Conservation (phyloP, 805 yeast species). For the Sugiyamaella smithiae region DNA sequence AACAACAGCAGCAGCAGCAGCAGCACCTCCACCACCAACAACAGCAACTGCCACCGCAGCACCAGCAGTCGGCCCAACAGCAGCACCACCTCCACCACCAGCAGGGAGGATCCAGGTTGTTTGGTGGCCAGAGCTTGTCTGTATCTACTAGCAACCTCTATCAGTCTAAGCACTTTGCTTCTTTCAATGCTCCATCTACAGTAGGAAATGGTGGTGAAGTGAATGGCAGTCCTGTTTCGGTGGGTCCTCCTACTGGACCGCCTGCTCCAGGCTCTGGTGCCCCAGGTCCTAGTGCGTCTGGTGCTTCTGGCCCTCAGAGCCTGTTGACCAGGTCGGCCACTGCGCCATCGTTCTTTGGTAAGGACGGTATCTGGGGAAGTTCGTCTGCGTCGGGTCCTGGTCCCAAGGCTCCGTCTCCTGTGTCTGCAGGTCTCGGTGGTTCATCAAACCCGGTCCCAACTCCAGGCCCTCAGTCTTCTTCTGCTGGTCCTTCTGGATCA, state of each 20-base stretch:
- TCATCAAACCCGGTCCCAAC: not conserved
- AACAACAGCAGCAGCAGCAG: not conserved
- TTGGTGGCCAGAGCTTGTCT: not conserved
- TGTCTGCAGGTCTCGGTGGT: slow-evolving; percentile 1
- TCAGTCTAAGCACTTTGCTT: slow-evolving; percentile 14
- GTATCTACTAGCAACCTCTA: not conserved
- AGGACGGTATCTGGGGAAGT: slow-evolving; percentile 6
- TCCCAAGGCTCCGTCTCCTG: slow-evolving; percentile 2
- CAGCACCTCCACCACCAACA: not conserved
- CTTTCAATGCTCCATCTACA: slow-evolving; percentile 2
- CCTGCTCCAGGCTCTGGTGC: not conserved
- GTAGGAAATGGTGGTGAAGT: not conserved
- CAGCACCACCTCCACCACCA: not conserved
- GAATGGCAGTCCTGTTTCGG: not conserved
- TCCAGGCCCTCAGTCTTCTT: not conserved
- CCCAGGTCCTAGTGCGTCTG: not conserved
- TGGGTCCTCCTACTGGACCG: not conserved
- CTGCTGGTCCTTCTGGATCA: slow-evolving; percentile 6
- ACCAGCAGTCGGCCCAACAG: not conserved
- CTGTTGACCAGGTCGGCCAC: not conserved
- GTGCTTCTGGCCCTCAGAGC: not conserved
- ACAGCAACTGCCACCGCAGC: not conserved
- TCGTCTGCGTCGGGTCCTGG: not conserved
- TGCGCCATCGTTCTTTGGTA: slow-evolving; percentile 6
- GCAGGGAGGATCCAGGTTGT: slow-evolving; percentile 1